Base-by-base conservation (phyloP, 495 filamentous ascomycete species). In the Penicillium arizonense region DNA sequence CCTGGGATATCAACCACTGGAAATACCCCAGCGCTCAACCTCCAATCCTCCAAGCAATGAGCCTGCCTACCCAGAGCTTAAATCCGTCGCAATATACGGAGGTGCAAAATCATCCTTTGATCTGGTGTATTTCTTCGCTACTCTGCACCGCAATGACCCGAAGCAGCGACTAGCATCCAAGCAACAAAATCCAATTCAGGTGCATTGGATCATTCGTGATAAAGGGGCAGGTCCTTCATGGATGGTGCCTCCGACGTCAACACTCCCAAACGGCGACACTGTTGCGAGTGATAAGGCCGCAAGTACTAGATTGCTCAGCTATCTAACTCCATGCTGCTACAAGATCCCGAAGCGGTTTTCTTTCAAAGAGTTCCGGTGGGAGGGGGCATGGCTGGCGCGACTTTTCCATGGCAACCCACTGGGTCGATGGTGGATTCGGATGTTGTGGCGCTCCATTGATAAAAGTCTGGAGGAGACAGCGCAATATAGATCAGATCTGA, bases 161-260 rank as follows among this genome's bases (percentile, higher is more conserved):
- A 43, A 44, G 2, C 33, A 58, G 16, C 55, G 58, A 14, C 44
- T 68, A 1, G 36, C 52, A 3, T 24, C 26, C 7, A 48, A 33
- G 5, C 3, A 73, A 64, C 9, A 83, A 74, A 5, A 66, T 76
- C 47, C 70, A 75, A 43, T 71, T 7, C 39, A 65, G 16, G 84
- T 94, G 0, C 72, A 88, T 47, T 89, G 85, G 88, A 74, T 93
- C 0, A 89, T 95, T 44, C 76, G 89, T 46, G 79, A 83, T 20
- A 81, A 76, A 7, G 87, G 87, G 2, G 42, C 33, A 18, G 65
- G 55, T 1, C 61, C 61, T 30, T 47, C 56, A 4, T 69, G 55
- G 57, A 69, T 62, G 65, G 61, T 47, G 4, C 56, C 57, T 0
- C 63, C 55, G 18, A 67, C 43, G 13, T 63, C 63, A 2, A 43